Percentiles rank a stretch among this genome's conserved stretches.
Evolutionary conservation across 441 rosid genomes (phyloP).

Genomic region (Bruguiera hainesii): DNA sequence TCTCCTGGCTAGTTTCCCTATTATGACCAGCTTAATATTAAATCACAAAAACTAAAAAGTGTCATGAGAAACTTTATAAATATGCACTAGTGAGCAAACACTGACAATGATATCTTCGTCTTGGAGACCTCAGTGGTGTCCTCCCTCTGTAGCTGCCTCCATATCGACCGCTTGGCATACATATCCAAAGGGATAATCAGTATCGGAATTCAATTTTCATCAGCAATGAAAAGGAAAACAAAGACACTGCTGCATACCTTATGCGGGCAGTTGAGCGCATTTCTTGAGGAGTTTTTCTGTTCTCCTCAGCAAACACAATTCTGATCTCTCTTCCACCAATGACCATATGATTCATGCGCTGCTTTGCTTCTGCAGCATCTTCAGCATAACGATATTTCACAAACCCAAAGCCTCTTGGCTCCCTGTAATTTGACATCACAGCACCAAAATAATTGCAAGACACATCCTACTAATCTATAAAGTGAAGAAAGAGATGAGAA

Average conservation of each 20-base stretch:
- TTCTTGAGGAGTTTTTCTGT: constrained; percentile 82
- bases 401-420: constrained; percentile 96
- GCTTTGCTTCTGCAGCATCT: constrained; percentile 92
- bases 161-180: constrained; percentile 53
- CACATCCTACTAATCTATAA: background rate
- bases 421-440: constrained; percentile 39
- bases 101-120: constrained; percentile 63
- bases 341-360: constrained; percentile 66
- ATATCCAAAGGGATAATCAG: constrained; percentile 10
- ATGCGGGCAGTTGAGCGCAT: constrained; percentile 48
- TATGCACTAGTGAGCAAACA: constrained; percentile 19
- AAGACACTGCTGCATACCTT: constrained; percentile 35
- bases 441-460: constrained; percentile 3
- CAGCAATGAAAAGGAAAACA: background rate
- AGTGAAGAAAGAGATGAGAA: background rate
- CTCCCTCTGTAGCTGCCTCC: constrained; percentile 58
- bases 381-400: constrained; percentile 84
- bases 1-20: background rate
- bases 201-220: background rate
- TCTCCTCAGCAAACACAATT: constrained; percentile 94
- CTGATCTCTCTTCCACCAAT: constrained; percentile 94
- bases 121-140: constrained; percentile 64
- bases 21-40: background rate
- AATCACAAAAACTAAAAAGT: background rate
- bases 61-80: constrained; percentile 8